A percentile compares a stretch with the other conserved stretches of the same genome.
These are phyloP conservation scores for Pestalotiopsis sp. DNA, from an alignment of 2,329 filamentous ascomycete genomes.

Conservation along the genomic window DNA sequence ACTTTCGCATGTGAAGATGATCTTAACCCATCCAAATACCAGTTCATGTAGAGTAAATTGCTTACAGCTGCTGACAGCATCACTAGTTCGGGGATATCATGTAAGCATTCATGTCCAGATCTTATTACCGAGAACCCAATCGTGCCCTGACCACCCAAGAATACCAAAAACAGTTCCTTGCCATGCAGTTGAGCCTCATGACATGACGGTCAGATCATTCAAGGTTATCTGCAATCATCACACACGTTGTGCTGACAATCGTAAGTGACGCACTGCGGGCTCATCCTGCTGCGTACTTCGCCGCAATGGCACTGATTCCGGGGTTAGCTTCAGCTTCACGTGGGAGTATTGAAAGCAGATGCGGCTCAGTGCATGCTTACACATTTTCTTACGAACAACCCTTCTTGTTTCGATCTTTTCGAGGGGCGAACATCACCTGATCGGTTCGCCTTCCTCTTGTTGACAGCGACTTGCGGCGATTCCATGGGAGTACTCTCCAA, in stretches of 20 bases:
- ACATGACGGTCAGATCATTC: neutral
- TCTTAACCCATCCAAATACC: neutral
- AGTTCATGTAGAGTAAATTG: neutral
- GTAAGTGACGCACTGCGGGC: constrained; percentile 10
- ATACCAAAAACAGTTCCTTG: neutral
- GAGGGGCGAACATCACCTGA: neutral
- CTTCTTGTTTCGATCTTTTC: constrained; percentile 6
- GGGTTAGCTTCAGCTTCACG: constrained; percentile 9
- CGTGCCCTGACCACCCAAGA: neutral
- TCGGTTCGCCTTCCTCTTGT: constrained; percentile 13
- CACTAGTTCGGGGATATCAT: neutral
- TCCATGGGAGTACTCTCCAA: neutral
- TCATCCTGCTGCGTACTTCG: constrained; percentile 9
- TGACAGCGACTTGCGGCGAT: neutral
- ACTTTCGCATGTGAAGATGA: neutral
- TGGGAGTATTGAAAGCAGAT: neutral
- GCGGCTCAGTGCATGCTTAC: constrained; percentile 14
- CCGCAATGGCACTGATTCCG: constrained; percentile 25
- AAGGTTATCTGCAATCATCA: constrained; percentile 2
- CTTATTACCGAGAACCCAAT: neutral
- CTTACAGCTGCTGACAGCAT: constrained; percentile 10
- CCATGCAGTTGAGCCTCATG: neutral
- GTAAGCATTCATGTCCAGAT: neutral
- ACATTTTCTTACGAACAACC: constrained; percentile 7
- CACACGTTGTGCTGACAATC: constrained; percentile 16